Conservation (phyloP, 2,329 filamentous ascomycete species). For the Xylariaceae sp. region DNA sequence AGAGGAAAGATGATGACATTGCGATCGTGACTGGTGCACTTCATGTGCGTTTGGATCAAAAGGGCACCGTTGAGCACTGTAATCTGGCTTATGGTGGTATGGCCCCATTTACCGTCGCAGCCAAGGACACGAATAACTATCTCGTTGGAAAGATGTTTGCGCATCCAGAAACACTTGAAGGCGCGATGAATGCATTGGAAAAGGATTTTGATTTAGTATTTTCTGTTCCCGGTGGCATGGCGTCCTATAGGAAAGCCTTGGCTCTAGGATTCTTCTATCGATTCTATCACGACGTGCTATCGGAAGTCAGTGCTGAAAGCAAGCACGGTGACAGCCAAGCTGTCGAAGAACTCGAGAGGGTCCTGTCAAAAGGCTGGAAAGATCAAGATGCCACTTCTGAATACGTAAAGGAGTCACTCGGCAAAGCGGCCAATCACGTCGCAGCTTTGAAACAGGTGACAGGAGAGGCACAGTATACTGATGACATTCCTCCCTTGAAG, state of each 20-base stretch:
- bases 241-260: constrained; percentile 86
- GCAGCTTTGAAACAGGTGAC: constrained; percentile 91
- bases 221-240: constrained; percentile 94
- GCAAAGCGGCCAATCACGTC: constrained; percentile 81
- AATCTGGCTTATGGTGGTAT: constrained; percentile 92
- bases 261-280: constrained; percentile 94
- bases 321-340: constrained; percentile 64
- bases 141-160: constrained; percentile 75
- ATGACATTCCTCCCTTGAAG: constrained; percentile 81
- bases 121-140: constrained; percentile 71
- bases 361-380: constrained; percentile 74
- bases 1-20: constrained; percentile 97
- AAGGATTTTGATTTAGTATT: constrained; percentile 85
- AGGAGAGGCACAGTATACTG: constrained; percentile 92
- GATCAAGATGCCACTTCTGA: constrained; percentile 71
- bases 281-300: constrained; percentile 87
- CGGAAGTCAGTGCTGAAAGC: constrained; percentile 49
- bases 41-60: constrained; percentile 65
- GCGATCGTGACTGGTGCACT: constrained; percentile 92
- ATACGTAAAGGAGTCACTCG: constrained; percentile 78
- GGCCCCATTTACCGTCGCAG: constrained; percentile 86
- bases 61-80: constrained; percentile 66
- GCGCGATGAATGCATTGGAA: constrained; percentile 83
- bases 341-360: constrained; percentile 78
- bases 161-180: constrained; percentile 79